Percentiles rank a stretch among this genome's conserved stretches.
These are phyloP conservation scores for Fraxinus floribunda DNA, from an alignment of 305 asterid genomes.

Conservation along the genomic window DNA sequence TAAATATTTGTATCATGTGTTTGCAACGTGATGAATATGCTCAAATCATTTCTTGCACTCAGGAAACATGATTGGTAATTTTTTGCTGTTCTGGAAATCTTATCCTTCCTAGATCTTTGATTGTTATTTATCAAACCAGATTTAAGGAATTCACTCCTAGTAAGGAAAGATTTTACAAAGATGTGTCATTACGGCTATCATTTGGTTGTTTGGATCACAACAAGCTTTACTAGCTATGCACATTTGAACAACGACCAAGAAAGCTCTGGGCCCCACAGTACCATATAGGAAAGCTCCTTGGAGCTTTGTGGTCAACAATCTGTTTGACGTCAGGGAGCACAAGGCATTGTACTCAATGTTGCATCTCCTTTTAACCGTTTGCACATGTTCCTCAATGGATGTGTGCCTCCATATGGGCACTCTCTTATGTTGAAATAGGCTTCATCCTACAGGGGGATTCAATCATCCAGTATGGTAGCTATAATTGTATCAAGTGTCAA, in stretches of 20 bases:
- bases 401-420: background rate
- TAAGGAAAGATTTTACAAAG: background rate
- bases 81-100: background rate
- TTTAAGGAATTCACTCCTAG: background rate
- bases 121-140: background rate
- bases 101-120: background rate
- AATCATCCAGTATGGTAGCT: background rate
- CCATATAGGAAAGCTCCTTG: background rate
- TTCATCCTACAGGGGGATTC: background rate
- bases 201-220: background rate
- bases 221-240: background rate
- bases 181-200: background rate
- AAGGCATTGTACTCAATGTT: background rate
- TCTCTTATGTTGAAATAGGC: background rate
- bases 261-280: background rate
- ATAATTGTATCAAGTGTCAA: background rate
- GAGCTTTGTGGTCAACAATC: background rate
- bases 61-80: background rate
- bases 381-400: background rate
- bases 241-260: background rate
- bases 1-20: background rate
- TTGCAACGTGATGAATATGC: background rate
- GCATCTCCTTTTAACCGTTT: background rate
- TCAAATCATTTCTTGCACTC: background rate
- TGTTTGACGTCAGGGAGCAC: background rate